phyloP scores from a whole-genome alignment of 2,329 filamentous ascomycete species.

The Fusarium sp. region DNA sequence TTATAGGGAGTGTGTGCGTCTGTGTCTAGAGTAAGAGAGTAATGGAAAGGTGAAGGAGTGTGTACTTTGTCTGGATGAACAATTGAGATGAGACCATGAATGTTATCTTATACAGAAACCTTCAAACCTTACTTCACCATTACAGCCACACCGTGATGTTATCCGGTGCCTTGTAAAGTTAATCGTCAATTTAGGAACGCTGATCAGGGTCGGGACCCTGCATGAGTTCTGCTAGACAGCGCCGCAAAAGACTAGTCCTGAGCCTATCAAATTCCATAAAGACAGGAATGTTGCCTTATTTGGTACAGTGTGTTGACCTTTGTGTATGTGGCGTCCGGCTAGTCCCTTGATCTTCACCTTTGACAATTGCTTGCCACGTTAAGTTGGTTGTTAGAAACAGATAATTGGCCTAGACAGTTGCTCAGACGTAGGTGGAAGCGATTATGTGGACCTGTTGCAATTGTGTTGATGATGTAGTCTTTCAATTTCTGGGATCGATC shows the following conservation, averaged over 20 bases:
- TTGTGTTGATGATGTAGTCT: background rate
- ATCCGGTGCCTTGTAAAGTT: background rate
- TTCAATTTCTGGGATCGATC: background rate
- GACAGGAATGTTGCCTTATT: background rate
- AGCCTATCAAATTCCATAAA: background rate
- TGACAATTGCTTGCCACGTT: background rate
- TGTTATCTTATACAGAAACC: slow-evolving; percentile 17
- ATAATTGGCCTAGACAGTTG: background rate
- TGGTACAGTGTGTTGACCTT: background rate
- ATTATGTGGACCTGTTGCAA: slow-evolving; percentile 1
- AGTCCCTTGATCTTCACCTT: background rate
- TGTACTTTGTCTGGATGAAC: background rate
- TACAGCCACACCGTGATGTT: background rate
- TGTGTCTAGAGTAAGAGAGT: background rate
- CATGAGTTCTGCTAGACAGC: slow-evolving; percentile 1
- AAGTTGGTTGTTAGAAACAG: too few relatives aligned
- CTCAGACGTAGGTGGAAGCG: background rate
- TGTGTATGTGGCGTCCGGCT: slow-evolving; percentile 19
- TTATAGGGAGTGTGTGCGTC: background rate
- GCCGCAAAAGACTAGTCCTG: slow-evolving; percentile 15
- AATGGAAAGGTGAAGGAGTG: slow-evolving; percentile 3
- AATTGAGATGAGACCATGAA: background rate
- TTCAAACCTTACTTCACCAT: background rate
- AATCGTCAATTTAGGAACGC: slow-evolving; percentile 14
- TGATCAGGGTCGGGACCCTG: slow-evolving; percentile 16